phyloP scores from a whole-genome alignment of 75 land plant species.

The Selaginella tamariscina region DNA sequence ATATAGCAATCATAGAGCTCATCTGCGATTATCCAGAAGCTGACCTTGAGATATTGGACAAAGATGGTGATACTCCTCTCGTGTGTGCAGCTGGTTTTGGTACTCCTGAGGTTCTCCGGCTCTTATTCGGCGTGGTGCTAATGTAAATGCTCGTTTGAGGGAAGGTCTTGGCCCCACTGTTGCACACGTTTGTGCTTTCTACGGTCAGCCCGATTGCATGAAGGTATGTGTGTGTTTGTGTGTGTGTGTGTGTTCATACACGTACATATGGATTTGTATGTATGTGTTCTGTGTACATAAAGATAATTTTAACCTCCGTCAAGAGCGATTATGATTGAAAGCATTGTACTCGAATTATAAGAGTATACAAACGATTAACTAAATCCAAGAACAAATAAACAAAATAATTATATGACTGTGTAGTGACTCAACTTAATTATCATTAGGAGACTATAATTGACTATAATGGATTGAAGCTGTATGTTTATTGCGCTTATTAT shows the following conservation, averaged over 20 bases:
- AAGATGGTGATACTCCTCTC: conserved; percentile 87
- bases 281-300: no score
- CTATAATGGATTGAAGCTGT: not conserved
- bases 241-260: no score
- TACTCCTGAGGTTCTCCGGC: conserved; percentile 61
- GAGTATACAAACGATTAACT: no score
- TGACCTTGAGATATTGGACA: conserved; percentile 73
- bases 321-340: no score
- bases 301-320: no score
- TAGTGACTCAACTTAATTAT: no score
- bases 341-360: no score
- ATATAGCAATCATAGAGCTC: conserved; percentile 50
- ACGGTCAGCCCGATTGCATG: conserved; percentile 98
- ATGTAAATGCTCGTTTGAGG: conserved; percentile 56
- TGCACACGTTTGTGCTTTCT: conserved; percentile 87
- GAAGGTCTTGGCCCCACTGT: conserved; percentile 80
- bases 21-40: conserved; percentile 59
- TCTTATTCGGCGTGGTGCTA: conserved; percentile 51
- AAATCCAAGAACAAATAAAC: no score
- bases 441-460: no score
- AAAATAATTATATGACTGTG: no score
- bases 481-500: no score
- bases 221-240: conserved; percentile 42
- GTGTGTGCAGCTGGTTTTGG: conserved; percentile 87
- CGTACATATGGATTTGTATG: no score